phyloP scores from a whole-genome alignment of 352 stramenopile species.

The Elongisporangium undulatum region DNA sequence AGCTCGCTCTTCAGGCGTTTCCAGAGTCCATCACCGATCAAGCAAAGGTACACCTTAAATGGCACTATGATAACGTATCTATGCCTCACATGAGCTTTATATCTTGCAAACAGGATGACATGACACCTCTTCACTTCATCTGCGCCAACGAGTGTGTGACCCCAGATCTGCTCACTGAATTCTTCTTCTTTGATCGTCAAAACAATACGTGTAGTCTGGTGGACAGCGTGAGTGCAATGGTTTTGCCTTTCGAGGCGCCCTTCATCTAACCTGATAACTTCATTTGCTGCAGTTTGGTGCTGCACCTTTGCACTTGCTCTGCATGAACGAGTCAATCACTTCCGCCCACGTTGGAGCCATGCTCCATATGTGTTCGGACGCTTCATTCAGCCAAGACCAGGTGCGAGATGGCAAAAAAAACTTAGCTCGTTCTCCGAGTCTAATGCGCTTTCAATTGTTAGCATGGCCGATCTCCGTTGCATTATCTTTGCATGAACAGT shows the following conservation, averaged over 20 bases:
- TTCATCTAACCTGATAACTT: not conserved
- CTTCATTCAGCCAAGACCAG: conserved; percentile 41
- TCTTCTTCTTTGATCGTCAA: conserved; percentile 34
- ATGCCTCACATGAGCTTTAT: not conserved
- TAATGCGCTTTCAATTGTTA: conserved; percentile 8
- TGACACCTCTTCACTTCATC: conserved; percentile 45
- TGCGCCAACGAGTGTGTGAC: conserved; percentile 43
- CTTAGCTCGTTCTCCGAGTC: not conserved
- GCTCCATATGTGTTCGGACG: conserved; percentile 36
- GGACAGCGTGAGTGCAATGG: conserved; percentile 10
- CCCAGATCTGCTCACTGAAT: conserved; percentile 27
- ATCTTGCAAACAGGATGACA: conserved; percentile 17
- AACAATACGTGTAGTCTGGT: conserved; percentile 11
- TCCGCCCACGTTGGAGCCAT: conserved; percentile 28
- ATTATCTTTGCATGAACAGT: conserved; percentile 69
- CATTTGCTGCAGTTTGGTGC: conserved; percentile 36
- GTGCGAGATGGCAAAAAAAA: conserved; percentile 16
- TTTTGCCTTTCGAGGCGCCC: not conserved
- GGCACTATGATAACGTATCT: not conserved
- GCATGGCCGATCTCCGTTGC: conserved; percentile 54
- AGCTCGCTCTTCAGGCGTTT: conserved; percentile 19
- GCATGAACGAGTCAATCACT: conserved; percentile 49
- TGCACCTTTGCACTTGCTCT: conserved; percentile 58
- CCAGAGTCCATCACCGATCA: conserved; percentile 21
- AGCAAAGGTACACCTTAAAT: conserved; percentile 20